Evolutionary conservation across 1,284 basidiomycete species (phyloP), one percentile per base, ranked within the genome.

Genomic region (Amylostereum areolatum): DNA sequence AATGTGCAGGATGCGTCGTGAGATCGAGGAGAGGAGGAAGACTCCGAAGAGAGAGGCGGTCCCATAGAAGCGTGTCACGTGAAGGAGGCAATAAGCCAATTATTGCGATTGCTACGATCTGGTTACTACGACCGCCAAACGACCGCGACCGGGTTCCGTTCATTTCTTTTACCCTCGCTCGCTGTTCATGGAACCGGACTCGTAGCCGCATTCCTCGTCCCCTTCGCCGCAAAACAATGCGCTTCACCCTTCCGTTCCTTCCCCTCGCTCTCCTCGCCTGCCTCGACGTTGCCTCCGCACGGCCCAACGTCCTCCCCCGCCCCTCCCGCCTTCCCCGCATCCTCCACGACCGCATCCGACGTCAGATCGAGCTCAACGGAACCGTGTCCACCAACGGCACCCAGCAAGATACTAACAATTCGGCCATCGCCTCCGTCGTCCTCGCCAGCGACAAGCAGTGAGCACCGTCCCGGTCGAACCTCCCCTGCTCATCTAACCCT

Each of bases 391-490:
- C 45, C 40, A 42, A 40, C 36, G 46, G 51, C 29, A 51, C 46
- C 33, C 58, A 59, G n/a, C 42, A 54, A 18, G 53, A 57, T 34
- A 53, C 40, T 43, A 59, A 44, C n/a, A 48, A 59, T 34, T 61
- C 64, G 24, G 57, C 56, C 12, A 60, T 66, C 18, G 55, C 66
- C 43, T 57, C 62, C 3, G 54, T 68, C 18, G 43, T 49, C 2
- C 51, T 64, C 27, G 58, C 66, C 18, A 54, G 53, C 41, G 67
- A 66, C 56, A 60, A 59, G 51, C 55, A 62, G 67, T 68, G 53
- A 53, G 66, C 61, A 2, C 27, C 18, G 11, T 12, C 18, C 18
- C 18, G 18, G 18, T 18, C 18, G 18, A 18, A 10, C 40, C 37
- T 42, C 12, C 29, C 28, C 18, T 33, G 42, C 32, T 41, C 32